These are phyloP conservation scores for Teratosphaeria viscida DNA, from an alignment of 2,329 filamentous ascomycete species.

Conservation along the genomic window DNA sequence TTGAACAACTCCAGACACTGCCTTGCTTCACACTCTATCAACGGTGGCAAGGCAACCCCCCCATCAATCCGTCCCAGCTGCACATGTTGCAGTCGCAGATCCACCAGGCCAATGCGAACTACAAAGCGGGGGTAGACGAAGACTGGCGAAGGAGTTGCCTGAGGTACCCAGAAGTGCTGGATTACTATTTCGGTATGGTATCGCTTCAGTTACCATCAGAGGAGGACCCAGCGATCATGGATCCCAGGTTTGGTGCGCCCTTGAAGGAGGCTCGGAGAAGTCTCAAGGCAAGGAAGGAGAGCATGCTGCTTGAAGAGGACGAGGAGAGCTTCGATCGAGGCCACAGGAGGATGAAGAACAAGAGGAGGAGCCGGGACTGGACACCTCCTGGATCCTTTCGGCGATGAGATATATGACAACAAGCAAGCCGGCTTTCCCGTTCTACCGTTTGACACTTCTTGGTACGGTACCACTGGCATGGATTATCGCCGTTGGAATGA, in stretches of 20 bases:
- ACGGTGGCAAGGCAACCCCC: conserved; percentile 35
- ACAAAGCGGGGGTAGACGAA: conserved; percentile 66
- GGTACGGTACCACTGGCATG: not conserved
- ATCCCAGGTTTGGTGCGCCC: conserved; percentile 22
- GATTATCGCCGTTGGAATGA: not conserved
- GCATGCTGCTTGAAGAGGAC: conserved; percentile 4
- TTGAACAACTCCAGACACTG: conserved; percentile 33
- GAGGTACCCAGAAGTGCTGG: conserved; percentile 68
- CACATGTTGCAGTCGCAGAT: conserved; percentile 43
- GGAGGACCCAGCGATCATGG: conserved; percentile 25
- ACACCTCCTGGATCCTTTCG: conserved; percentile 8
- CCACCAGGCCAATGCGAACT: conserved; percentile 50
- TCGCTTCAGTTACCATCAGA: conserved; percentile 55
- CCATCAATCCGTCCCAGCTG: conserved; percentile 31
- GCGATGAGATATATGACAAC: not conserved
- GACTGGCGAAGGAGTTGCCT: conserved; percentile 69
- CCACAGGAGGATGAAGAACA: conserved; percentile 14
- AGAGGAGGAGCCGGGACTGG: conserved; percentile 14
- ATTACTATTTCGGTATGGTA: conserved; percentile 68
- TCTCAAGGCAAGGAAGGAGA: conserved; percentile 21
- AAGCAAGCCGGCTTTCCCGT: not conserved
- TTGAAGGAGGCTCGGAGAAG: conserved; percentile 24
- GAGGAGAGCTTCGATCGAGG: conserved; percentile 6
- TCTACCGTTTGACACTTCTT: too few species aligned
- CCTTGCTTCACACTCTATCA: conserved; percentile 38